Evolutionary conservation across 148 eudicot genomes (phyloP), one percentile per base, ranked within the genome.

Genomic region (Amaranthus cruentus): DNA sequence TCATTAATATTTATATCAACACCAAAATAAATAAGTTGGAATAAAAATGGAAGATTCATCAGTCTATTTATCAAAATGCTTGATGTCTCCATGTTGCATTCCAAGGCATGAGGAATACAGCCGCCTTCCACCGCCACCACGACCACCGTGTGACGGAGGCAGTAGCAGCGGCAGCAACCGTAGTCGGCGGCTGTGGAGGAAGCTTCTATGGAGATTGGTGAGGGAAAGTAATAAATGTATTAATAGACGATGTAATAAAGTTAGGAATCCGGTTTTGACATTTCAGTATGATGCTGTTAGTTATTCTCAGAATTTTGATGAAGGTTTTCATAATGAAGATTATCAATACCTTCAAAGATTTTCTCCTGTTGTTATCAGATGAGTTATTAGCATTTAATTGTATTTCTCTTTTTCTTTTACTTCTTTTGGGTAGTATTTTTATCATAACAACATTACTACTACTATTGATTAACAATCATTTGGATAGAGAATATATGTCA

Each of bases 291-390:
- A 91, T 71, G 91, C 89, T 56, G 79, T 83, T 46, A 91, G 97
- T 77, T 91, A 91, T 52, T 80, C 97, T 6, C 93, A 86, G 75
- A 91, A 91, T 58, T 91, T 91, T 77, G 97, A 91, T 51, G 97
- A 91, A 5, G 97, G 97, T 7, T 70, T 84, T 53, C 90, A 84
- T 61, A 28, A n/a, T 13, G 88, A 89, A 46, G 91, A 81, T 46
- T 81, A 53, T 65, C 64, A 57, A 47, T 81, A 66, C 46, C 64
- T 54, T 18, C 71, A 72, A 3, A 62, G 81, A 2, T 70, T 74
- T 74, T 79, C 81, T 15, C 78, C 81, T 68, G 63, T 69, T 28
- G 49, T 75, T 50, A 67, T 75, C 61, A 64, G 60, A 75, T 79
- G 47, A 66, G 14, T 46, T 28, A 21, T 2, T 6, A 62, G 42